A percentile compares a stretch with the other conserved stretches of the same genome.
These are phyloP conservation scores for Royoungia palumana DNA, from an alignment of 768 basidiomycete genomes.

Conservation along the genomic window DNA sequence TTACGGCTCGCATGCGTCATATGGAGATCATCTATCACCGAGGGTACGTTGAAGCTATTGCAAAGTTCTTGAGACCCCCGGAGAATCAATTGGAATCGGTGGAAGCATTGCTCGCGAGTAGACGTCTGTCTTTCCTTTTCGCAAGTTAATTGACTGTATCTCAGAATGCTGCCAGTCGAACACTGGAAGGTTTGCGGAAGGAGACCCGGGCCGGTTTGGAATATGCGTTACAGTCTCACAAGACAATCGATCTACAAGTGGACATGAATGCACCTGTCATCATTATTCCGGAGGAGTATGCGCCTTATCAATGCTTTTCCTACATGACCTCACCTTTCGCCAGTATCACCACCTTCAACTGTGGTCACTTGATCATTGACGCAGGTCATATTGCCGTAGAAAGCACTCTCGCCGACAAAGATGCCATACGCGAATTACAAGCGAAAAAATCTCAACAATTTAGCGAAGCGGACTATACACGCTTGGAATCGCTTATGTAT, in stretches of 20 bases:
- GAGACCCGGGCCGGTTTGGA: conserved; percentile 94
- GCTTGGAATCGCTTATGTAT: conserved; percentile 92
- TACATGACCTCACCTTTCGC: conserved; percentile 8
- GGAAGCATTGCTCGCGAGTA: conserved; percentile 78
- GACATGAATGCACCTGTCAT: conserved; percentile 97
- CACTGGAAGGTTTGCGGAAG: conserved; percentile 87
- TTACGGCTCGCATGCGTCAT: conserved; percentile 87
- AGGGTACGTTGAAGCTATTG: conserved; percentile 90
- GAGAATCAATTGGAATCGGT: conserved; percentile 94
- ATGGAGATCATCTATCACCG: conserved; percentile 97
- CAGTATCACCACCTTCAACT: conserved; percentile 72
- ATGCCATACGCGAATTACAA: conserved; percentile 70
- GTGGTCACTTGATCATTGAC: conserved; percentile 88
- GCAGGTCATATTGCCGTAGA: conserved; percentile 95
- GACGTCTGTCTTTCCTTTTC: not conserved
- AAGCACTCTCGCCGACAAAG: conserved; percentile 85
- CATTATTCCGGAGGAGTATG: conserved; percentile 90
- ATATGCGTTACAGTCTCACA: conserved; percentile 88
- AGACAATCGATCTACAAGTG: conserved; percentile 93
- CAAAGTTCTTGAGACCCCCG: conserved; percentile 90
- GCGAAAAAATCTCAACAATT: conserved; percentile 83
- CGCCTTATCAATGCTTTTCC: conserved; percentile 13
- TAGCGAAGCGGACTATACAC: conserved; percentile 79
- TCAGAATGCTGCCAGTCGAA: conserved; percentile 88
- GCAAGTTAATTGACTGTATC: conserved; percentile 1